Evolutionary conservation across 306 rosid species (phyloP), one percentile per base, ranked within the genome.

Genomic region (Cyamopsis tetragonoloba): DNA sequence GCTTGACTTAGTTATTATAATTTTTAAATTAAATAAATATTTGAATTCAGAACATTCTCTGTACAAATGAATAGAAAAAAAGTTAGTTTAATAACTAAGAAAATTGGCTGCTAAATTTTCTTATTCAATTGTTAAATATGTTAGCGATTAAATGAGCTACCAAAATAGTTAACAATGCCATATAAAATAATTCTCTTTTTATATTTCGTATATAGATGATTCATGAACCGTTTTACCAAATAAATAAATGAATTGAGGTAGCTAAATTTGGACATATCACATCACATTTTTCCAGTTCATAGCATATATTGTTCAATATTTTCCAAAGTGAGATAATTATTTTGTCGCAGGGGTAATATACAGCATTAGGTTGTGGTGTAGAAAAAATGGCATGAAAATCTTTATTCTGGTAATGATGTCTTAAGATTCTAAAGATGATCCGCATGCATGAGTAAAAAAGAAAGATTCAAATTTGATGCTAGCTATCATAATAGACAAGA

Each of bases 401-500:
- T 62, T 23, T 6, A 24, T n/a, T n/a, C n/a, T 50, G 37, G 70
- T 4, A 67, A 78, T 72, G 71, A 72, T 67, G 38, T 39, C 63
- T 18, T 51, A 17, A 72, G 73, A 78, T 78, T 72, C 71, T 50
- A 59, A 66, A 66, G 61, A 50, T 34, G 59, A 72, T 60, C 47
- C 74, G 53, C 79, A 66, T 66, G 79, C 62, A 72, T 53, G 75
- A 60, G 54, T 50, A 66, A 14, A 66, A 14, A 68, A 31, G 56
- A 42, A 51, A 66, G 46, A 58, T 48, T 46, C 63, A 75, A 39
- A 41, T 42, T 18, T 51, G 19, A 66, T 48, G 71, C 9, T 8
- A 24, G 71, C 9, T 8, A 24, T 66, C 66, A 77, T 77, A 20
- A 64, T 70, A 27, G 35, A 26, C 20, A 27, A 28, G 3, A 12